Evolutionary conservation across 2,329 filamentous ascomycete species (phyloP).

Genomic region (Fusarium fracticaudum): DNA sequence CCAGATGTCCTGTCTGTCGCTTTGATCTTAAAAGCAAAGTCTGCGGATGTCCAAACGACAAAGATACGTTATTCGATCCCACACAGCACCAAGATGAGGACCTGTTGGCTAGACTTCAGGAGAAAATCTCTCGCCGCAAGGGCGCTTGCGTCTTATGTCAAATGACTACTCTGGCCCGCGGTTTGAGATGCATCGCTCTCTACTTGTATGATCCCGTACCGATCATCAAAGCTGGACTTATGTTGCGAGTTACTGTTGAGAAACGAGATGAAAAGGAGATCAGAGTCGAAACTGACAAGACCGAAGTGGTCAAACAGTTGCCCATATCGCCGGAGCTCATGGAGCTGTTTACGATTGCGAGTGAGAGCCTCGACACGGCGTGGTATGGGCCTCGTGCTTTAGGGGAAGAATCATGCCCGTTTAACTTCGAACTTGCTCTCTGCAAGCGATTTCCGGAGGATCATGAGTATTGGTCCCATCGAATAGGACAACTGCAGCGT

Average conservation of each 20-base stretch:
- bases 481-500: background rate
- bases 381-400: background rate
- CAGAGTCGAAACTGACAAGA: background rate
- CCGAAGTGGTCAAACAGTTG: background rate
- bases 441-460: background rate
- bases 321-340: background rate
- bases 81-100: background rate
- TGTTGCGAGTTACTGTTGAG: background rate
- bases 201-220: background rate
- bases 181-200: background rate
- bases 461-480: background rate
- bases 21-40: background rate
- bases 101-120: background rate
- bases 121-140: background rate
- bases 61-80: background rate
- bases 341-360: background rate
- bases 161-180: background rate
- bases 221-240: background rate
- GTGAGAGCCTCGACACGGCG: background rate
- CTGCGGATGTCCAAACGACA: background rate
- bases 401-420: background rate
- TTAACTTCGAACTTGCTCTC: background rate
- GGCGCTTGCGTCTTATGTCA: background rate
- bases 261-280: background rate
- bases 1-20: slow-evolving; percentile 1